These are phyloP conservation scores for Phytopythium kandeliae DNA, from an alignment of 352 stramenopile species.

Conservation along the genomic window DNA sequence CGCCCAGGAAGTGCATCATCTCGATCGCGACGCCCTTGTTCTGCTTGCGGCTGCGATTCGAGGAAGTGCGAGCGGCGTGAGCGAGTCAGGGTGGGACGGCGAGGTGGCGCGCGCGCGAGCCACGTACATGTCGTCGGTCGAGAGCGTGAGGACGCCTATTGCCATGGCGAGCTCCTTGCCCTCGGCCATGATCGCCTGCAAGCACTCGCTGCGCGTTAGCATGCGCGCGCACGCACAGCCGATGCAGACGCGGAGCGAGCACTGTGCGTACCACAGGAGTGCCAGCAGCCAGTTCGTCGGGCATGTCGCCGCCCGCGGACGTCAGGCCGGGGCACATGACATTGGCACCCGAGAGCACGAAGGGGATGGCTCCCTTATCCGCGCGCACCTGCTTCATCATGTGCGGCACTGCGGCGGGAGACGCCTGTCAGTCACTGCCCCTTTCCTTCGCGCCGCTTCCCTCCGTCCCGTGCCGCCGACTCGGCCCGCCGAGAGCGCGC, in stretches of 20 bases:
- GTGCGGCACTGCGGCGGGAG: conserved; percentile 52
- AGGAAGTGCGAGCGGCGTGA: conserved; percentile 3
- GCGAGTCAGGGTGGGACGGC: too few relatives aligned
- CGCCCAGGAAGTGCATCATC: conserved; percentile 95
- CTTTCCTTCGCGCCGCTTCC: too few relatives aligned
- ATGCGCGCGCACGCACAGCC: too few relatives aligned
- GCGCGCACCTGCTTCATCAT: conserved; percentile 93
- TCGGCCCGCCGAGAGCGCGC: too few relatives aligned
- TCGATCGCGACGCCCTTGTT: conserved; percentile 98
- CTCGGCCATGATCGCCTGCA: conserved; percentile 94
- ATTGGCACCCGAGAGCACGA: conserved; percentile 96
- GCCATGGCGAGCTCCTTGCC: conserved; percentile 96
- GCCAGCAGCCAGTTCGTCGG: conserved; percentile 75
- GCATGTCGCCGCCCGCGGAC: conserved; percentile 92
- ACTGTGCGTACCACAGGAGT: conserved; percentile 72
- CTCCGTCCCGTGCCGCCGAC: too few relatives aligned
- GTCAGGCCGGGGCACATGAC: conserved; percentile 98
- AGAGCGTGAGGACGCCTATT: conserved; percentile 96
- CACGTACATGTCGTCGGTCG: conserved; percentile 92
- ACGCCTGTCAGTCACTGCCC: not conserved
- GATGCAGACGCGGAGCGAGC: not conserved
- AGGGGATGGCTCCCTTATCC: conserved; percentile 98
- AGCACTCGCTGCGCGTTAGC: not conserved
- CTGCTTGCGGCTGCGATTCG: conserved; percentile 65
- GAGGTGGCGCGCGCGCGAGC: too few relatives aligned